Evolutionary conservation across 768 basidiomycete species (phyloP), one percentile per base, ranked within the genome.

Genomic region (Tricholoma sp.): DNA sequence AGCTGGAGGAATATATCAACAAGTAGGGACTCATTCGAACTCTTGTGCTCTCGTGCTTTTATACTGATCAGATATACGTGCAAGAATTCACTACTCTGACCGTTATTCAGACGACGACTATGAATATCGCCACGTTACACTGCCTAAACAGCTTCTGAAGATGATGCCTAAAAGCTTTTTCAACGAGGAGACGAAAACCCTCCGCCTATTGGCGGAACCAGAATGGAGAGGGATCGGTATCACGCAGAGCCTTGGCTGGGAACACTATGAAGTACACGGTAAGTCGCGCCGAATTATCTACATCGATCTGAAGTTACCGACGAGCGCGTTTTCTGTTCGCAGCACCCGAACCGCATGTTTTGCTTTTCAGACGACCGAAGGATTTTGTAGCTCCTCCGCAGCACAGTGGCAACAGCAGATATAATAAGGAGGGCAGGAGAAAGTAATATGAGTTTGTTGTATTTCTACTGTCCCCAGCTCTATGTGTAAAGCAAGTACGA

Each of bases 191-290:
- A 79, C 83, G 41, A 91, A 91, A 5, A 83, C 87, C 4, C 78
- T 98, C 53, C 83, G 94, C 3, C 81, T 98, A 41, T 75, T 98
- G 55, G 70, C 82, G 3, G 96, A 99, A 67, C 73, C 80, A 42
- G 97, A 99, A 72, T 99, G 96, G 96, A 81, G 96, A 68, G 90
- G 91, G 0, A 93, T 99, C 55, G 96, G 96, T 8, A 96, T 98
- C 60, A 90, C 89, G 41, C 96, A 99, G 73, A 94, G 91, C 70
- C 76, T 96, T 20, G 95, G 95, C 3, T 98, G 95, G 94, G 90
- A 92, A 66, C 94, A 97, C 65, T 98, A 95, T 65, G 94, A 95
- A 76, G 91, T 95, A n/a, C 95, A 98, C 65, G 91, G 94, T 88
- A 60, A 60, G 79, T 54, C 29, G 51, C 28, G 45, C 56, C 33